phyloP scores from a whole-genome alignment of 2,329 filamentous ascomycete species.

The Trichoderma lentiforme region DNA sequence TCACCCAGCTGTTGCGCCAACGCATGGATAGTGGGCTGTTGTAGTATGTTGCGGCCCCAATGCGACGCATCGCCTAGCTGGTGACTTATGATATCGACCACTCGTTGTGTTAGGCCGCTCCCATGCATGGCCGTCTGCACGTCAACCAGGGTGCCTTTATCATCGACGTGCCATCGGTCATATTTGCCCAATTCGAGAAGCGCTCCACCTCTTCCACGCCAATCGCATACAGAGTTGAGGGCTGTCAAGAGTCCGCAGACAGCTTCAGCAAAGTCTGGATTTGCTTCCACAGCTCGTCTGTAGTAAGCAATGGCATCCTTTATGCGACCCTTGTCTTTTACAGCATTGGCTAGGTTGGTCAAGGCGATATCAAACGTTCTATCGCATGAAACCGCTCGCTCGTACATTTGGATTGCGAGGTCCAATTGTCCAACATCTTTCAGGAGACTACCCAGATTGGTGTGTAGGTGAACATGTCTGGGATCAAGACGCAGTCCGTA shows the following conservation, averaged over 20 bases:
- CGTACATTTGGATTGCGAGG: constrained; percentile 94
- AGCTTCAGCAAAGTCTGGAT: constrained; percentile 92
- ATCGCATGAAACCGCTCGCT: constrained; percentile 88
- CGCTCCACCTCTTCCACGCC: constrained; percentile 85
- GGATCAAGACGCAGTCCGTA: constrained; percentile 85
- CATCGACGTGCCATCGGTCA: constrained; percentile 92
- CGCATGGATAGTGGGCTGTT: constrained; percentile 49
- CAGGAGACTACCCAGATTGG: constrained; percentile 88
- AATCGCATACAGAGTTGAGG: constrained; percentile 93
- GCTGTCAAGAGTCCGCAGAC: constrained; percentile 94
- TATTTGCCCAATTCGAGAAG: constrained; percentile 67
- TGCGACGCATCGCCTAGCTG: constrained; percentile 81
- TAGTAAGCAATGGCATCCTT: constrained; percentile 92
- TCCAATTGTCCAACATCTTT: constrained; percentile 95
- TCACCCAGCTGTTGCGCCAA: constrained; percentile 47
- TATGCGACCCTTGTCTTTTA: constrained; percentile 92
- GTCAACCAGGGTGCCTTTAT: constrained; percentile 77
- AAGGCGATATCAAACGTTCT: constrained; percentile 94
- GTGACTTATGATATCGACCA: constrained; percentile 84
- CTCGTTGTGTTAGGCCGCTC: constrained; percentile 83
- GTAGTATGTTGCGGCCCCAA: constrained; percentile 76
- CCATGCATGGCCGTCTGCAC: constrained; percentile 56
- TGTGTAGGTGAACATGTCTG: constrained; percentile 92
- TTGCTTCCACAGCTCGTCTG: constrained; percentile 82
- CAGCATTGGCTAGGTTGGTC: constrained; percentile 93